Base-by-base conservation (phyloP, 169 alveolate species). In the Ichthyophthirius multifiliis region DNA sequence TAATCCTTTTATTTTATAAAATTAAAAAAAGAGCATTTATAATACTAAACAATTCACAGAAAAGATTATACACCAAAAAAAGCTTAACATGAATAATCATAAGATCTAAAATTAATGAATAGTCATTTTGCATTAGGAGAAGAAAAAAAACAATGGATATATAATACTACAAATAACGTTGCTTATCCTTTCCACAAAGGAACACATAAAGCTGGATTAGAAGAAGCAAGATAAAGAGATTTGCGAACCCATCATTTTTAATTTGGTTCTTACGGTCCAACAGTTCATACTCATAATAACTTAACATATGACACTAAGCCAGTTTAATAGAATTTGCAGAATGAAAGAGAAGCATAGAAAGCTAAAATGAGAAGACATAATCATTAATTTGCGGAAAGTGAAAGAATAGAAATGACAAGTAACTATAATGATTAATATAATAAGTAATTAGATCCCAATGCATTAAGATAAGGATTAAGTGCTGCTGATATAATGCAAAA, bases 381-480 rank as follows among this genome's bases (percentile, higher is more conserved):
- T 39, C 77, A 67, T 41, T 37, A 67, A 18, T 67, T 67, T 37
- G 46, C 62, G 15, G 77, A 67, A 41, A 35, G 18, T 15, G 23
- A 35, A 5, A 67, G 41, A 18, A 31, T 41, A 3, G 23, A 37
- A n/a, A 67, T 67, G 77, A 67, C 77, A 12, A 37, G 64, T 13
- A 41, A 67, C 10, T 67, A 67, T 67, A 67, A 67, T 67, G 77
- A 67, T n/a, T 6, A 67, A 34, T 67, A 67, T 67, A 67, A 67
- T 39, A 37, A 67, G n/a, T 47, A 67, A 35, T 32, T 67, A 5
- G 55, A 67, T 7, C 48, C 48, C 2, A n/a, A 67, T 18, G 77
- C 48, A 18, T 39, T 67, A n/a, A 67, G 41, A 18, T 15, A 37
- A 39, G 77, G 77, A 7, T 37, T 37, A 2, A 23, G 23, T 37